These are phyloP conservation scores for Wickerhamiella lipophila DNA, from an alignment of 805 yeast species.

Conservation along the genomic window DNA sequence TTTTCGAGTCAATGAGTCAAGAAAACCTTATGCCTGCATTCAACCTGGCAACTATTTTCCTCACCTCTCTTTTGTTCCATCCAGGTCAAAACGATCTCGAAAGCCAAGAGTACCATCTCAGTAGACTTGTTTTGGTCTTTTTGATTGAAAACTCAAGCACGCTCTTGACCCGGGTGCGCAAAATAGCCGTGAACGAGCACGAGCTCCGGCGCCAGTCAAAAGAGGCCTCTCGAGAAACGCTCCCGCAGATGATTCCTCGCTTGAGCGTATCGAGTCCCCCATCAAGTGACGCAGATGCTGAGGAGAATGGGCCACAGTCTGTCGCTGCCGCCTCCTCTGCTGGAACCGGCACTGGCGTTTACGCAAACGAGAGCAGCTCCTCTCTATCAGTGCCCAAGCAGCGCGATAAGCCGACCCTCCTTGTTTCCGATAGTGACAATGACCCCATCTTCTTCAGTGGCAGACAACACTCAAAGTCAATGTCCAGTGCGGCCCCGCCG, in stretches of 20 bases:
- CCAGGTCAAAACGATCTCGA: constrained; percentile 80
- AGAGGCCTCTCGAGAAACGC: not conserved
- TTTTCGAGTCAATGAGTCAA: constrained; percentile 67
- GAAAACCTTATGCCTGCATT: constrained; percentile 84
- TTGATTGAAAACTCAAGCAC: constrained; percentile 75
- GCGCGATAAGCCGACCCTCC: constrained; percentile 2
- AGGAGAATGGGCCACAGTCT: not conserved
- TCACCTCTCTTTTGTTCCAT: constrained; percentile 89
- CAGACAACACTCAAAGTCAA: constrained; percentile 13
- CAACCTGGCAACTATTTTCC: constrained; percentile 90
- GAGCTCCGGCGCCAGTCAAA: constrained; percentile 16
- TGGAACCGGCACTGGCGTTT: not conserved
- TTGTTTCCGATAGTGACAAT: not conserved
- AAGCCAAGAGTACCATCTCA: constrained; percentile 80
- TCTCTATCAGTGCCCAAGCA: constrained; percentile 3
- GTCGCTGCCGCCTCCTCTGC: not conserved
- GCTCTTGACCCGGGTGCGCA: constrained; percentile 42
- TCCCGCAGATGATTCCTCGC: not conserved
- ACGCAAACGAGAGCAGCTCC: not conserved
- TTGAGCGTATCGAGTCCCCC: not conserved
- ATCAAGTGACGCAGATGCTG: not conserved
- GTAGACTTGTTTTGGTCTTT: constrained; percentile 77
- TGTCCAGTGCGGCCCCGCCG: constrained; percentile 13
- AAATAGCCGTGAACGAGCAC: constrained; percentile 26
- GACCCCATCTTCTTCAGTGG: constrained; percentile 6